These are phyloP conservation scores for Fusarium duplospermum DNA, from an alignment of 2,329 filamentous ascomycete species.

Conservation along the genomic window DNA sequence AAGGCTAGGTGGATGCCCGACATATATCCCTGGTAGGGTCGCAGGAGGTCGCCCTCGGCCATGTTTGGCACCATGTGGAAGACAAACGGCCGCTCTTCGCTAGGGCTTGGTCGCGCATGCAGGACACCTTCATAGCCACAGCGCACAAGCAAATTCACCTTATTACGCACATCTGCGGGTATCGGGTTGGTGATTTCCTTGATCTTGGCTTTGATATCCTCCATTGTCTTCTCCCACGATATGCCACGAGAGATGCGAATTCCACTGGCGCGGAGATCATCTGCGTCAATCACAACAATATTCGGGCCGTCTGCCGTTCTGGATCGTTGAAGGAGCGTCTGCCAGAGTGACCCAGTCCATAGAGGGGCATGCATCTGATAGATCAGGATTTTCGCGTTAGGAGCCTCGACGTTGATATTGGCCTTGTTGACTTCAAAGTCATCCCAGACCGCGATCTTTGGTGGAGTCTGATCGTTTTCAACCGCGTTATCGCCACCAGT, in stretches of 20 bases:
- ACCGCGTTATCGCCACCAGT: too few relatives aligned
- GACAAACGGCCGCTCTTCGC: not conserved
- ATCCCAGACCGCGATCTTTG: not conserved
- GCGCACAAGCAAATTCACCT: not conserved
- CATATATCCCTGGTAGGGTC: not conserved
- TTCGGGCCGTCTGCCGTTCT: not conserved
- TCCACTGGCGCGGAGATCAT: not conserved
- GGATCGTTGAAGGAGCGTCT: too few relatives aligned
- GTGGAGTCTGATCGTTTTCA: too few relatives aligned
- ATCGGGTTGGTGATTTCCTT: too few relatives aligned
- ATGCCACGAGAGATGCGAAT: not conserved
- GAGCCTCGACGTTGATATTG: accelerated
- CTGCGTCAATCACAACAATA: not conserved
- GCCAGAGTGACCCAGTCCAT: not conserved
- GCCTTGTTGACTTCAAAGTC: not conserved
- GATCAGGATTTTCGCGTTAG: not conserved
- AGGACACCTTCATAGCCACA: not conserved
- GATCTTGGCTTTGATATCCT: not conserved
- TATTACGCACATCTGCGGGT: too few relatives aligned
- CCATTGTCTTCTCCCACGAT: conserved; percentile 9
- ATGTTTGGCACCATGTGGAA: not conserved
- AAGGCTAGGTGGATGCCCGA: not conserved
- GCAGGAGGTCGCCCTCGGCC: not conserved
- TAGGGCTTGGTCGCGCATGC: not conserved
- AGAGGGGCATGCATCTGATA: not conserved